phyloP scores from a whole-genome alignment of 1,284 basidiomycete genomes.

The Malassezia arunalokei region DNA sequence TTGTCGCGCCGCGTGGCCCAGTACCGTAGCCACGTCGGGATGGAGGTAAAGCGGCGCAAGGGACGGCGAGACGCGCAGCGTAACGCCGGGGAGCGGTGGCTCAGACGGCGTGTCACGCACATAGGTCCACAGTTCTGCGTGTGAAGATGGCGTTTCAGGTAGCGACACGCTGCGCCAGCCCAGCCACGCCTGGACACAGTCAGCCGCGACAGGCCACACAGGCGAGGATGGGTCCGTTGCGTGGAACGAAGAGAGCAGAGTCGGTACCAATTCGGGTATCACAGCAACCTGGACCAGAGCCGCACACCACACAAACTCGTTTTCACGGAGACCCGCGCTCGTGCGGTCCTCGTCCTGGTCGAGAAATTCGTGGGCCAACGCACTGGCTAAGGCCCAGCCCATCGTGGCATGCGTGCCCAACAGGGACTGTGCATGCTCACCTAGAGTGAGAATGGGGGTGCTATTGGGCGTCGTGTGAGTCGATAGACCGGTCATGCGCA shows the following conservation, averaged over 20 bases:
- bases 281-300: slow-evolving; percentile 17
- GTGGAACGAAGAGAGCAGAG: not conserved
- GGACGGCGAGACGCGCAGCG: not conserved
- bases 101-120: not conserved
- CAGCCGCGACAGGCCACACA: not conserved
- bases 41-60: not conserved
- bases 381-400: slow-evolving; percentile 1
- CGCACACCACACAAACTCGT: slow-evolving; percentile 32
- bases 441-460: not conserved
- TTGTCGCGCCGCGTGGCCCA: slow-evolving; percentile 1
- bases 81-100: too few relatives aligned
- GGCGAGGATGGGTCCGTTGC: not conserved
- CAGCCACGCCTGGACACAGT: not conserved
- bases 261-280: slow-evolving; percentile 1
- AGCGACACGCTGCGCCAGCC: slow-evolving; percentile 3
- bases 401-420: not conserved
- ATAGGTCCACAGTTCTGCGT: not conserved
- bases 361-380: not conserved
- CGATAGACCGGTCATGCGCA: not conserved
- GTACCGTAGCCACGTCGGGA: not conserved
- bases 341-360: not conserved
- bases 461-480: not conserved
- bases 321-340: slow-evolving; percentile 19
- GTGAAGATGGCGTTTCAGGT: not conserved
- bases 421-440: not conserved